phyloP scores from a whole-genome alignment of 805 yeast species.

The Yarrowia alimentaria region DNA sequence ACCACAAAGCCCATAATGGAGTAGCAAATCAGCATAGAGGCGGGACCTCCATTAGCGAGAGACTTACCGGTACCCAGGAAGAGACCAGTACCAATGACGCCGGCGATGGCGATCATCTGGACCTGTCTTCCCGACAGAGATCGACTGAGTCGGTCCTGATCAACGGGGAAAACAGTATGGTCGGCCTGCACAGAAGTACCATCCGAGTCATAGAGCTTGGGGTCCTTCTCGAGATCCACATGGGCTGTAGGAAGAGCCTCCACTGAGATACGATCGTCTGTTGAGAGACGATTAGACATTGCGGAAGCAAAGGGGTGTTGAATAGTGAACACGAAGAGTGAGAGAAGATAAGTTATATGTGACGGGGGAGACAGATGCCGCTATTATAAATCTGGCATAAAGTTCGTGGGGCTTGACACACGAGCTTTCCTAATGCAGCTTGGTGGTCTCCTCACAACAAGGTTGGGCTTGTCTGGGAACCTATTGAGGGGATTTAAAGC shows the following conservation, averaged over 20 bases:
- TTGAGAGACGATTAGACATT: conserved; percentile 16
- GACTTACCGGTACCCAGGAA: conserved; percentile 53
- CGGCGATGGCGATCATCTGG: conserved; percentile 71
- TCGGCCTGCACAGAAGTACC: not conserved
- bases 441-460: no score
- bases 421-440: no score
- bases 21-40: conserved; percentile 51
- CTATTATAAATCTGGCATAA: conserved; percentile 1
- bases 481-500: no score
- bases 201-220: conserved; percentile 2
- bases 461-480: no score
- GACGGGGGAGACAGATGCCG: no score
- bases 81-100: conserved; percentile 72
- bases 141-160: conserved; percentile 31
- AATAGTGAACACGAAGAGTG: not conserved
- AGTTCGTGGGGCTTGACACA: conserved; percentile 5
- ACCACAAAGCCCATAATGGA: conserved; percentile 51
- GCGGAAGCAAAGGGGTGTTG: not conserved
- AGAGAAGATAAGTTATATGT: no score
- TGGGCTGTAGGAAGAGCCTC: not conserved
- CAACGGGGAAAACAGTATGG: conserved; percentile 5
- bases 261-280: conserved; percentile 7
- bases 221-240: conserved; percentile 5
- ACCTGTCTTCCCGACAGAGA: conserved; percentile 48
- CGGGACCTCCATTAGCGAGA: conserved; percentile 52